Base-by-base conservation (phyloP, 257 asterid genomes). In the Voacanga thouarsii region DNA sequence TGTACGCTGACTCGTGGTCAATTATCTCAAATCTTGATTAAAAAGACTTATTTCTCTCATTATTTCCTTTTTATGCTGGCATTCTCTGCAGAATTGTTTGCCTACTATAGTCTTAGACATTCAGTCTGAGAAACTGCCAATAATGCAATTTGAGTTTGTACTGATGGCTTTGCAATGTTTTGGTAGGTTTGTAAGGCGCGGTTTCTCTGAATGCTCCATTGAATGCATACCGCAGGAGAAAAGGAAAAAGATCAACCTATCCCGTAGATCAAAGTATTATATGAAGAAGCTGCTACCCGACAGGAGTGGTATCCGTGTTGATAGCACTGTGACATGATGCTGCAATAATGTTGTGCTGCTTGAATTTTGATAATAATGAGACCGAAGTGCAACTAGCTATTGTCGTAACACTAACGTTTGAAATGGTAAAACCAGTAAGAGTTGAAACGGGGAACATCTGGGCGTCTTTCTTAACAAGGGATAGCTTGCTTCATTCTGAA, bases 131-230 rank as follows among this genome's bases (percentile, higher is more conserved):
- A 28, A 43, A 53, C 12, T 41, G 68, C 7, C 4, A 16, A 23
- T n/a, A 64, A 12, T 8, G 14, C 49, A 50, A 44, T 39, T 74
- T n/a, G 9, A 10, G 6, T 12, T 74, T 65, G 57, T 74, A 47
- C 10, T 15, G 57, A n/a, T 39, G 71, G 57, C 43, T 28, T 51
- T 71, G 26, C 47, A 8, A 28, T 44, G 24, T 45, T 16, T 73
- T 64, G 79, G 55, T 85, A 96, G 99, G 99, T 96, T 96, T 82
- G 94, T 92, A 45, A 88, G 97, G 78, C 99, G 99, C 24, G 99
- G 99, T 14, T 96, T 96, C 86, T 82, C 89, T 0, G 98, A 96
- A 66, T 92, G 97, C 80, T 87, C 90, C 53, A 86, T 93, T 19
- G 96, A 90, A 59, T 66, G 65, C 80, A 80, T 93, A 89, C 99